Conservation (phyloP, 2,329 filamentous ascomycete genomes). For the Meredithiella fracta region DNA sequence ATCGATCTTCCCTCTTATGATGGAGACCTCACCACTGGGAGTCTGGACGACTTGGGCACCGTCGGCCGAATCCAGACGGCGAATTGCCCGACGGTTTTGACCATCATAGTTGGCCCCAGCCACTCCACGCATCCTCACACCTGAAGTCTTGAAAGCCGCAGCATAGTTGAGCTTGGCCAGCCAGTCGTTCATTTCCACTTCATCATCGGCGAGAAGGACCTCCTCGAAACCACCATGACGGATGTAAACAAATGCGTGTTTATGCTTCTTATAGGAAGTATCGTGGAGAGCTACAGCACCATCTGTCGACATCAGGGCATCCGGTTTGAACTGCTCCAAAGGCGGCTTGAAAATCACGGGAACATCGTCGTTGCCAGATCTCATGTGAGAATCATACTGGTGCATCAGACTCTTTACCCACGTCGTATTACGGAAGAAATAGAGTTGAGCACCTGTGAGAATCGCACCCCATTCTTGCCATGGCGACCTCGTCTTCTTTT, state of each 20-base stretch:
- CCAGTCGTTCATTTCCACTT: constrained; percentile 92
- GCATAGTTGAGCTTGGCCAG: constrained; percentile 91
- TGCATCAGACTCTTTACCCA: constrained; percentile 87
- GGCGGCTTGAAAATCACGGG: constrained; percentile 85
- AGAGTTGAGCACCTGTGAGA: constrained; percentile 88
- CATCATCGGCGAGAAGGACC: constrained; percentile 75
- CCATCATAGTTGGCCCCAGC: constrained; percentile 74
- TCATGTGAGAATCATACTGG: constrained; percentile 71
- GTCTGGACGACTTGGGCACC: constrained; percentile 47
- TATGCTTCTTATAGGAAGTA: constrained; percentile 80
- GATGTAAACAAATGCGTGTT: constrained; percentile 84
- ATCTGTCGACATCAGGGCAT: constrained; percentile 83
- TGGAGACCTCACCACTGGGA: constrained; percentile 54
- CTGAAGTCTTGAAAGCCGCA: constrained; percentile 80
- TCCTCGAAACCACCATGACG: constrained; percentile 78
- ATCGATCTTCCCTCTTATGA: constrained; percentile 58
- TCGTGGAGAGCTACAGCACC: constrained; percentile 81
- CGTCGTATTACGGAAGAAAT: constrained; percentile 82
- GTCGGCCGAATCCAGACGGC: constrained; percentile 51
- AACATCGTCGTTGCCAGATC: constrained; percentile 54
- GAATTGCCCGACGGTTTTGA: constrained; percentile 55
- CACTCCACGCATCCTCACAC: constrained; percentile 77
- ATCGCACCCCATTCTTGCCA: constrained; percentile 99
- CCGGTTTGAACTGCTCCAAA: constrained; percentile 80
- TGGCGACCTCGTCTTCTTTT: constrained; percentile 82